These are phyloP conservation scores for Umbelopsis ramanniana DNA, from an alignment of 192 early-diverging fungal genomes.

Conservation along the genomic window DNA sequence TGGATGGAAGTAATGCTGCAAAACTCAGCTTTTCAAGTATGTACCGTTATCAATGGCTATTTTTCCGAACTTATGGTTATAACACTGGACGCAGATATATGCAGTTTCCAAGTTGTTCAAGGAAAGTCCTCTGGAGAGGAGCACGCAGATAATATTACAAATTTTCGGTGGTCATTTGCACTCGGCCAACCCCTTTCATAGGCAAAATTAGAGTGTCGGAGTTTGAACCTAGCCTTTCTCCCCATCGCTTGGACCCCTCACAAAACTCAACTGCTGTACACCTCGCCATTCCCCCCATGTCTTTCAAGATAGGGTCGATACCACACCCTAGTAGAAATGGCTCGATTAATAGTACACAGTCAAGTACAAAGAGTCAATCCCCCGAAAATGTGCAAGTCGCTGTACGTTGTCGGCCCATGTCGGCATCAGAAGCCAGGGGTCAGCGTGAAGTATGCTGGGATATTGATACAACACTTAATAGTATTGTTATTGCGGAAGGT, in stretches of 20 bases:
- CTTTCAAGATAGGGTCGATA: background rate
- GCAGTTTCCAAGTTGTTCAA: too few species aligned
- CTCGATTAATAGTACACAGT: background rate
- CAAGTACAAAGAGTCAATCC: background rate
- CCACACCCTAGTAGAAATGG: background rate
- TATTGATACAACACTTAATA: constrained; percentile 30
- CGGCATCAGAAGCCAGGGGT: constrained; percentile 56
- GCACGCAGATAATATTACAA: too few species aligned
- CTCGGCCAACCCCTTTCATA: too few species aligned
- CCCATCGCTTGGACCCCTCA: background rate
- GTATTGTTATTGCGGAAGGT: constrained; percentile 33
- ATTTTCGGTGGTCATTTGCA: too few species aligned
- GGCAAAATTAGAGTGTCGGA: too few species aligned
- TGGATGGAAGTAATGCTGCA: too few species aligned
- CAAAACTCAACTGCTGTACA: background rate
- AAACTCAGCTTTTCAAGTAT: too few species aligned
- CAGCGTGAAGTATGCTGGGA: constrained; percentile 46
- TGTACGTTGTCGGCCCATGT: constrained; percentile 74
- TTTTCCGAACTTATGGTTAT: too few species aligned
- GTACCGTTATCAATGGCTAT: too few species aligned
- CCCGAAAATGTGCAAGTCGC: constrained; percentile 68
- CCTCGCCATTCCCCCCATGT: background rate
- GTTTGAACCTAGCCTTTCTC: background rate
- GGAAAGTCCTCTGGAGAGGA: too few species aligned
- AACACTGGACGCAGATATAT: too few species aligned